A percentile compares a stretch with the other conserved stretches of the same genome.
Conservation (phyloP, 176 grass and related monocot species). For the Aegilops sharonensis region DNA sequence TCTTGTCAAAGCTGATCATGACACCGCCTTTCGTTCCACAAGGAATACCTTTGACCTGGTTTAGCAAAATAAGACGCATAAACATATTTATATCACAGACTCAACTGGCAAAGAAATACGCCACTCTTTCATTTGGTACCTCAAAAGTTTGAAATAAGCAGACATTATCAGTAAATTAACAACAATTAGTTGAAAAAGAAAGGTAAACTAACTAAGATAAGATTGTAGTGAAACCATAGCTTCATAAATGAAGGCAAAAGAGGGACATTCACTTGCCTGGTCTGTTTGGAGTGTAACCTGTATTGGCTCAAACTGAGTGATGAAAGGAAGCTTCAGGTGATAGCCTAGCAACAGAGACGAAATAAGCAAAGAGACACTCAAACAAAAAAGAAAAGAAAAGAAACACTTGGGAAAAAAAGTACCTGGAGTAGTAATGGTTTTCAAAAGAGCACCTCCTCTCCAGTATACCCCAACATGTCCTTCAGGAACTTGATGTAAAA, state of each 20-base stretch:
- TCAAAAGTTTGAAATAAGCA: slow-evolving; percentile 18
- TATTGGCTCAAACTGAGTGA: slow-evolving; percentile 94
- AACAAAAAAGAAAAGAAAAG: slow-evolving; percentile 22
- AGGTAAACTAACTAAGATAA: not conserved
- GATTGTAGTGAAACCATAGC: not conserved
- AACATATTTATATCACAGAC: slow-evolving; percentile 12
- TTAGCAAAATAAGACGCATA: not conserved
- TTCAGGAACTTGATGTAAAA: slow-evolving; percentile 98
- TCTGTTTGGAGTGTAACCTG: slow-evolving; percentile 99
- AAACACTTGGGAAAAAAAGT: not conserved
- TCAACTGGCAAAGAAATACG: slow-evolving; percentile 8
- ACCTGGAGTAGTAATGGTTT: slow-evolving; percentile 94
- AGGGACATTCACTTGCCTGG: slow-evolving; percentile 48
- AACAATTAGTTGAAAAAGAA: not conserved
- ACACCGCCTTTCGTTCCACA: slow-evolving; percentile 99
- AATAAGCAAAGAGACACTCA: slow-evolving; percentile 6
- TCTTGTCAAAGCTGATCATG: slow-evolving; percentile 99
- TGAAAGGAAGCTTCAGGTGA: slow-evolving; percentile 89
- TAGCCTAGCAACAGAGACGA: slow-evolving; percentile 54
- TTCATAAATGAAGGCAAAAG: not conserved
- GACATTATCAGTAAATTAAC: not conserved
- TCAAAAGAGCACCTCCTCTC: slow-evolving; percentile 96
- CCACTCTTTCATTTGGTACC: not conserved
- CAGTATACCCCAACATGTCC: slow-evolving; percentile 98
- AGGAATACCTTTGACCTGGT: slow-evolving; percentile 95